Evolutionary conservation across 805 yeast genomes (phyloP).

Genomic region (Lipomyces starkeyi): DNA sequence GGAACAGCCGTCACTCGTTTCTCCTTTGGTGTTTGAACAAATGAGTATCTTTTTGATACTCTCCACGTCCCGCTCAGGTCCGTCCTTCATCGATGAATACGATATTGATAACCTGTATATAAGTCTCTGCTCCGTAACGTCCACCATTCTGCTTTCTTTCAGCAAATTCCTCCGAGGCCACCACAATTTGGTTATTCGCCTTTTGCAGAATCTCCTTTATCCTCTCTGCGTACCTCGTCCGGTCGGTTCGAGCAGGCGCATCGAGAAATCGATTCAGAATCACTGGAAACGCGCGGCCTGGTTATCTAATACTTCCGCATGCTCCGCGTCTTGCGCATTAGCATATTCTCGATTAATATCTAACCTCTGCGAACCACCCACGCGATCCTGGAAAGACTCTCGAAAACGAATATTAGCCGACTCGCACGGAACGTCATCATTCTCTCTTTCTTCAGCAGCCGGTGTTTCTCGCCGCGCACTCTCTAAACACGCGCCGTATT

Average conservation of each 20-base stretch:
- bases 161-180: conserved; percentile 73
- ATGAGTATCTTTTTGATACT: conserved; percentile 52
- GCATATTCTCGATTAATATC: conserved; percentile 30
- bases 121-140: conserved; percentile 56
- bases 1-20: conserved; percentile 61
- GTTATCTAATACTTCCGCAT: conserved; percentile 12
- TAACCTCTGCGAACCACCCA: conserved; percentile 27
- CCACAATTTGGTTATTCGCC: conserved; percentile 65
- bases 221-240: conserved; percentile 47
- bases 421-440: conserved; percentile 17
- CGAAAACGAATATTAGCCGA: conserved; percentile 9
- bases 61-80: conserved; percentile 37
- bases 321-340: conserved; percentile 23
- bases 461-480: conserved; percentile 60
- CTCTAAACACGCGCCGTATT: conserved; percentile 65
- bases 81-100: conserved; percentile 36
- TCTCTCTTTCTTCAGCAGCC: conserved; percentile 55
- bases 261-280: background rate
- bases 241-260: conserved; percentile 22
- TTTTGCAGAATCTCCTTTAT: conserved; percentile 59
- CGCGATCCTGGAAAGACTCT: background rate
- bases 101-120: conserved; percentile 47
- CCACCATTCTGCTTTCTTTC: conserved; percentile 69
- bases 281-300: conserved; percentile 32
- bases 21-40: conserved; percentile 70